Percentiles rank a stretch among this genome's conserved stretches.
These are phyloP conservation scores for Rhododendron ovatum DNA, from an alignment of 148 eudicot species.

Conservation along the genomic window DNA sequence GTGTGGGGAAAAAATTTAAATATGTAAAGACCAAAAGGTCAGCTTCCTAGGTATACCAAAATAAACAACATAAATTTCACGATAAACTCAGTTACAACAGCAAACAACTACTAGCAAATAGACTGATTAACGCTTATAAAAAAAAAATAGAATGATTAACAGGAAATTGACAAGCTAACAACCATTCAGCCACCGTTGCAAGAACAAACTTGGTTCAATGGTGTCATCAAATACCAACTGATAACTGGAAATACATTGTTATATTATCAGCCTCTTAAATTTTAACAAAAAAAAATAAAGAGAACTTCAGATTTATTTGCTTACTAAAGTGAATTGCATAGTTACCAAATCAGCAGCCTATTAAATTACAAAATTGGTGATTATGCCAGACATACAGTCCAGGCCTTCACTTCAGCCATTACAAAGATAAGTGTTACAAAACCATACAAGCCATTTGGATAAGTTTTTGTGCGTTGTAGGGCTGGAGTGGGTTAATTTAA, in stretches of 20 bases:
- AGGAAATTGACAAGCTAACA: neutral
- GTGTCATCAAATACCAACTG: neutral
- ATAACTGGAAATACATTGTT: neutral
- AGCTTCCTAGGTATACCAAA: neutral
- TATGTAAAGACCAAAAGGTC: neutral
- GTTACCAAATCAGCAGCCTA: neutral
- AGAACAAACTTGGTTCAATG: neutral
- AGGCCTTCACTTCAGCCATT: neutral
- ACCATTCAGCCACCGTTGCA: neutral
- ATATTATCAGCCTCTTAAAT: neutral
- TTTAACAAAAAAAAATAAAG: neutral
- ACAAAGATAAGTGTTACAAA: neutral
- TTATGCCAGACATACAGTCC: neutral
- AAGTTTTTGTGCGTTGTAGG: neutral
- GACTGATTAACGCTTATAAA: neutral
- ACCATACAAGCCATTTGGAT: neutral
- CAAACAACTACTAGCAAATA: neutral
- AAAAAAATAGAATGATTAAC: too few relatives aligned
- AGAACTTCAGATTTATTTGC: neutral
- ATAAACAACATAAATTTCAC: neutral
- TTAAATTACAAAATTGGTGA: neutral
- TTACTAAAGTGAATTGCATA: neutral
- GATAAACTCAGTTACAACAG: neutral
- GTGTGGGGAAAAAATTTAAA: slow-evolving; percentile 8
- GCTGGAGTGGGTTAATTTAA: neutral